A percentile compares a stretch with the other conserved stretches of the same genome.
Evolutionary conservation across 306 rosid species (phyloP).

Genomic region (Quercus wislizeni): DNA sequence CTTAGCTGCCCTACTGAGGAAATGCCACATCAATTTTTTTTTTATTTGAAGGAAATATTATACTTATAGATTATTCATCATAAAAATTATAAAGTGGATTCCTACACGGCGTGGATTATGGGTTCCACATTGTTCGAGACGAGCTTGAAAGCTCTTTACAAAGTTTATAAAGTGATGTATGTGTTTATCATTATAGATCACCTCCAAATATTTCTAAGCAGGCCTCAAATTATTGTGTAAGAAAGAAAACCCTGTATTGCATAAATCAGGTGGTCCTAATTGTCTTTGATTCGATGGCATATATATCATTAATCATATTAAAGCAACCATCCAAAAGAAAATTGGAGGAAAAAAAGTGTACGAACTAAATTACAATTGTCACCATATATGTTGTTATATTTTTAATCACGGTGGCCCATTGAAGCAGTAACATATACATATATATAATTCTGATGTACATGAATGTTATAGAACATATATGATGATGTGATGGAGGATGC

Average conservation of each 20-base stretch:
- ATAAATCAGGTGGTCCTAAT: slow-evolving; percentile 39
- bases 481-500: slow-evolving; percentile 25
- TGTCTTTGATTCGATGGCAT: slow-evolving; percentile 31
- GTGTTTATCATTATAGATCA: not conserved
- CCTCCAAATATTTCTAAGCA: slow-evolving; percentile 9
- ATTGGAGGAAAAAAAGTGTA: slow-evolving; percentile 26
- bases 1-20: slow-evolving; percentile 34
- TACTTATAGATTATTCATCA: not conserved
- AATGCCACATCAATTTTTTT: slow-evolving; percentile 23
- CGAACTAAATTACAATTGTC: slow-evolving; percentile 36
- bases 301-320: slow-evolving; percentile 21
- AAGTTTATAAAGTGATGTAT: slow-evolving; percentile 12
- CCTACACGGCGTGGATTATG: slow-evolving; percentile 25
- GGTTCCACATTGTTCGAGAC: slow-evolving; percentile 41
- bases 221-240: not conserved
- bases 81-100: slow-evolving; percentile 23
- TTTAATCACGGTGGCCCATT: slow-evolving; percentile 51
- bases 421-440: slow-evolving; percentile 3
- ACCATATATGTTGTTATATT: not conserved
- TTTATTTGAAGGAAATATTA: slow-evolving; percentile 13
- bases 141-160: slow-evolving; percentile 27
- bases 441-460: slow-evolving; percentile 9
- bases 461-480: slow-evolving; percentile 24
- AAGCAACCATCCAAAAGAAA: slow-evolving; percentile 41
- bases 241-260: slow-evolving; percentile 1